phyloP scores from a whole-genome alignment of 441 rosid species.

The Pelargonium myrrhifolium region DNA sequence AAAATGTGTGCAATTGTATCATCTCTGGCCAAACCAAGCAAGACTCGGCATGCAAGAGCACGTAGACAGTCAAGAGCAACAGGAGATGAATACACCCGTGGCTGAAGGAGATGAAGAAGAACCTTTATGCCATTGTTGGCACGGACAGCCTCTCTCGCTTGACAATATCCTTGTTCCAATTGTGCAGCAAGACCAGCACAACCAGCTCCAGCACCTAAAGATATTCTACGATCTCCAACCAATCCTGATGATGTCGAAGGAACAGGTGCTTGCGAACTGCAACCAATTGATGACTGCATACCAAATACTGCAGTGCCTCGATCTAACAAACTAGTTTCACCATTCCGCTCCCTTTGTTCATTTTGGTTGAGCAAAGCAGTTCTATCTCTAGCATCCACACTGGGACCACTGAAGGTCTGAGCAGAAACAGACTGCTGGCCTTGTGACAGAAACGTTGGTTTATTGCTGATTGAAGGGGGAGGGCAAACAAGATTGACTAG shows the following conservation, averaged over 20 bases:
- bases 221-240: conserved; percentile 96
- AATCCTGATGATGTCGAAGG: conserved; percentile 70
- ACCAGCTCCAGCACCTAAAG: conserved; percentile 92
- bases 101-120: conserved; percentile 91
- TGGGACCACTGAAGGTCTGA: conserved; percentile 38
- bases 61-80: conserved; percentile 90
- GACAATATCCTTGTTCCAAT: conserved; percentile 94
- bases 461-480: conserved; percentile 96
- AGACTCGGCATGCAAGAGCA: conserved; percentile 89
- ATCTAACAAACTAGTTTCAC: conserved; percentile 41
- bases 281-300: conserved; percentile 34
- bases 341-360: conserved; percentile 55
- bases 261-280: conserved; percentile 53
- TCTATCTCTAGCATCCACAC: conserved; percentile 26
- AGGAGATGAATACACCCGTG: conserved; percentile 83
- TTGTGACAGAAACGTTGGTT: conserved; percentile 54
- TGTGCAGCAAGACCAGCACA: conserved; percentile 98
- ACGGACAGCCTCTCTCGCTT: conserved; percentile 95
- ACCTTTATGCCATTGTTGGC: conserved; percentile 94
- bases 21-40: conserved; percentile 98
- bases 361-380: conserved; percentile 35
- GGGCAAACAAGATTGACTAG: conserved; percentile 94
- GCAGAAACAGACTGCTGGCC: conserved; percentile 50
- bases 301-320: conserved; percentile 32
- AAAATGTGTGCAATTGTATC: conserved; percentile 92